Base-by-base conservation (phyloP, 169 alveolate genomes). In the Eimeria sp. region DNA sequence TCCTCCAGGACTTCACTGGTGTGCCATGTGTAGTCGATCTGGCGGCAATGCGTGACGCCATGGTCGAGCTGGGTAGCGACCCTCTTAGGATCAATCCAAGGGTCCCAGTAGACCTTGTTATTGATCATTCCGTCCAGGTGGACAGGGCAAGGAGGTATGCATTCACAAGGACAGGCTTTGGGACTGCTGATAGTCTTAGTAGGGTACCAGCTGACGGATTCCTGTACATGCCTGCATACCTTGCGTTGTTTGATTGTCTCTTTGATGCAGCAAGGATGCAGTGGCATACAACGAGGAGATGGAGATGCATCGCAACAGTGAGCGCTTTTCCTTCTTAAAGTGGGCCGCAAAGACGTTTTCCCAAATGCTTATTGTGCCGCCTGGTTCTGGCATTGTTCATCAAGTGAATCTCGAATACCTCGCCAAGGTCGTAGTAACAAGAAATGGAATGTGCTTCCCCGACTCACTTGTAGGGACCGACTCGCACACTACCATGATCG, bases 21-120 rank as follows among this genome's bases (percentile, higher is more conserved):
- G 99, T 99, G 13, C 99, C 99, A 6, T 99, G 99, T 54, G 98
- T 99, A 62, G 99, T 99, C 43, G 99, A 99, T 96, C 97, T 99
- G 62, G 99, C 99, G 9, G 99, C 99, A 16, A 99, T 99, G 99
- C 98, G 99, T 91, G 99, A 99, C 95, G 99, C 99, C 68, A 98
- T 99, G 96, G 98, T 97, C 66, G 90, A 97, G 85, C 87, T 98
- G 27, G 99, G 99, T 0, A 99, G 99, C 82, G 98, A 98, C 96
- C 99, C 99, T 23, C 96, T 97, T 56, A 96, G 97, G 91, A 99
- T 99, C 87, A 99, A 99, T 97, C 99, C 99, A 2, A 88, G 98
- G 89, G 98, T 98, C 49, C 99, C 99, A 58, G 99, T 99, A 25
- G 99, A 99, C 97, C 97, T 99, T 25, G 99, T 99, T 37, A 99